phyloP scores from a whole-genome alignment of 148 eudicot genomes.

The Dysphania ambrosioides region DNA sequence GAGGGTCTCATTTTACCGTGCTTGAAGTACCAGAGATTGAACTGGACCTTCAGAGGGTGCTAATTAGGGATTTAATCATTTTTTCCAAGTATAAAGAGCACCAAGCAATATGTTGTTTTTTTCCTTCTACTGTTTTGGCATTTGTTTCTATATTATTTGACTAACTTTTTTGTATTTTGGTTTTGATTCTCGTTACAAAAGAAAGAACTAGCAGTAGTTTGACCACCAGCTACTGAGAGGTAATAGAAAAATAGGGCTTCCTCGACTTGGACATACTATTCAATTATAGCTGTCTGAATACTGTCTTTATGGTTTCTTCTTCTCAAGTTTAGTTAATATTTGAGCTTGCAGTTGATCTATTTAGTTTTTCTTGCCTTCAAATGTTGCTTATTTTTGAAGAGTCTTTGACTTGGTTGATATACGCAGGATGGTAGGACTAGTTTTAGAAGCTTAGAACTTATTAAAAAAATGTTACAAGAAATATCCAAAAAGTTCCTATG shows the following conservation, averaged over 20 bases:
- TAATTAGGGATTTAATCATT: constrained; percentile 59
- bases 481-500: no score
- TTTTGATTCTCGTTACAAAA: constrained; percentile 41
- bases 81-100: constrained; percentile 65
- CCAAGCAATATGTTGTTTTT: constrained; percentile 36
- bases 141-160: background rate
- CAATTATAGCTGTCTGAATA: background rate
- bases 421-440: no score
- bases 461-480: no score
- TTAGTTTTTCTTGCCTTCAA: no score
- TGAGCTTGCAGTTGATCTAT: background rate
- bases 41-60: constrained; percentile 48
- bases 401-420: no score
- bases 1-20: no score
- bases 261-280: background rate
- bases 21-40: constrained; percentile 77
- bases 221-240: constrained; percentile 42
- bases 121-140: background rate
- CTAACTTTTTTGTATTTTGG: background rate
- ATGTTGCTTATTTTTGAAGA: no score
- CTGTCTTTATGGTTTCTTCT: background rate
- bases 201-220: constrained; percentile 43
- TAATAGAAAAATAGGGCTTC: constrained; percentile 19
- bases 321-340: background rate
- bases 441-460: no score